Evolutionary conservation across 2,329 filamentous ascomycete genomes (phyloP).

Genomic region (Botrytis byssoidea): DNA sequence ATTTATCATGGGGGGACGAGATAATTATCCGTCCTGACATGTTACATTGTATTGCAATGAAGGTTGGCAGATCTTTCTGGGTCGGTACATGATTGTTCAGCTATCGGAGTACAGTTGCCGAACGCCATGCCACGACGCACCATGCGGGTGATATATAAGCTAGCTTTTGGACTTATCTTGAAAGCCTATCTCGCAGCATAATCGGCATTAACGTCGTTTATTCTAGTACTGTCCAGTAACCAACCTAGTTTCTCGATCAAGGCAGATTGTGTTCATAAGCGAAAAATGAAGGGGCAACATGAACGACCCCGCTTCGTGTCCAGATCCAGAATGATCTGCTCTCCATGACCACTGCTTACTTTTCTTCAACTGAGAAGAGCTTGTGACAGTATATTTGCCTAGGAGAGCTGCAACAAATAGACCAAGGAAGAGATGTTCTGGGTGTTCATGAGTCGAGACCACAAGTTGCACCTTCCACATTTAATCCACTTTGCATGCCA

Average conservation of each 20-base stretch:
- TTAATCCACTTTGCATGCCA: neutral
- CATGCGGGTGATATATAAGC: neutral
- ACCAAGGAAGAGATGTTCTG: neutral
- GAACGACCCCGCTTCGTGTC: neutral
- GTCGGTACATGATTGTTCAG: neutral
- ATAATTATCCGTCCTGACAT: neutral
- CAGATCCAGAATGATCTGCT: neutral
- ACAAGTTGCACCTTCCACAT: neutral
- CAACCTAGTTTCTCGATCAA: neutral
- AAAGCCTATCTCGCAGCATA: neutral
- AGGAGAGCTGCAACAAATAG: neutral
- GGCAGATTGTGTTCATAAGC: neutral
- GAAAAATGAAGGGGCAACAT: neutral
- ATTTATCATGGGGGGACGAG: neutral
- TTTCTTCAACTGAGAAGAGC: neutral
- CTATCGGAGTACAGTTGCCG: neutral
- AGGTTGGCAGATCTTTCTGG: neutral
- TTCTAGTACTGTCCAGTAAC: neutral
- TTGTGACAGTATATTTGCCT: neutral
- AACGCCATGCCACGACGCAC: neutral
- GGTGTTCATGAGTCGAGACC: neutral
- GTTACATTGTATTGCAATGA: neutral
- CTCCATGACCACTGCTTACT: rapidly evolving
- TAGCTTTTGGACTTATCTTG: neutral
- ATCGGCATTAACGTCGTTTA: neutral